Percentiles rank a stretch among this genome's conserved stretches.
These are phyloP conservation scores for Pseudocercospora eumusae DNA, from an alignment of 2,329 filamentous ascomycete genomes.

Conservation along the genomic window DNA sequence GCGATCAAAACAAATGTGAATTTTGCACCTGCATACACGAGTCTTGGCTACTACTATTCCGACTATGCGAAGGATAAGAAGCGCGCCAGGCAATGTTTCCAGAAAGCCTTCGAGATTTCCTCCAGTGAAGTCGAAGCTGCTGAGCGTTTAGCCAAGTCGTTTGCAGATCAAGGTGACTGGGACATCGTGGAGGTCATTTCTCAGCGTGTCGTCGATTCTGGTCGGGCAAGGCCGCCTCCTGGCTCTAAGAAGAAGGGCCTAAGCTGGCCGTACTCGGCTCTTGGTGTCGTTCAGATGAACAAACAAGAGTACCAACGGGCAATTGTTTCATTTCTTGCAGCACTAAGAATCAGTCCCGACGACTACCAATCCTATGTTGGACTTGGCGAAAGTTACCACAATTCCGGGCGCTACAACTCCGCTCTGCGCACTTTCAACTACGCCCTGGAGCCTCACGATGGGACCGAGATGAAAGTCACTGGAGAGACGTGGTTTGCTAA, in stretches of 20 bases:
- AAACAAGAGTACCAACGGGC: slow-evolving; percentile 87
- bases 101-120: slow-evolving; percentile 93
- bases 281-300: slow-evolving; percentile 92
- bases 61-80: slow-evolving; percentile 88
- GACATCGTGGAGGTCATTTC: slow-evolving; percentile 92
- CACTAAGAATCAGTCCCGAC: slow-evolving; percentile 75
- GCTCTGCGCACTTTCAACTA: slow-evolving; percentile 87
- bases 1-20: slow-evolving; percentile 84
- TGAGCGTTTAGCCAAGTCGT: slow-evolving; percentile 79
- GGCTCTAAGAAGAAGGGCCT: slow-evolving; percentile 91
- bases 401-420: slow-evolving; percentile 89
- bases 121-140: slow-evolving; percentile 82
- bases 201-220: slow-evolving; percentile 89
- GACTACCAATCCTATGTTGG: slow-evolving; percentile 97
- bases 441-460: slow-evolving; percentile 72
- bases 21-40: slow-evolving; percentile 88
- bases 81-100: slow-evolving; percentile 86
- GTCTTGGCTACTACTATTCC: slow-evolving; percentile 83
- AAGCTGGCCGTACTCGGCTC: slow-evolving; percentile 92
- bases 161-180: slow-evolving; percentile 91
- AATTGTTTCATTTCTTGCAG: slow-evolving; percentile 88
- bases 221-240: slow-evolving; percentile 83
- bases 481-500: slow-evolving; percentile 90
- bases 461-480: slow-evolving; percentile 54
- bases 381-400: slow-evolving; percentile 95